Evolutionary conservation across 1,284 basidiomycete genomes (phyloP), one percentile per base, ranked within the genome.

Genomic region (Leucoagaricus sp.): DNA sequence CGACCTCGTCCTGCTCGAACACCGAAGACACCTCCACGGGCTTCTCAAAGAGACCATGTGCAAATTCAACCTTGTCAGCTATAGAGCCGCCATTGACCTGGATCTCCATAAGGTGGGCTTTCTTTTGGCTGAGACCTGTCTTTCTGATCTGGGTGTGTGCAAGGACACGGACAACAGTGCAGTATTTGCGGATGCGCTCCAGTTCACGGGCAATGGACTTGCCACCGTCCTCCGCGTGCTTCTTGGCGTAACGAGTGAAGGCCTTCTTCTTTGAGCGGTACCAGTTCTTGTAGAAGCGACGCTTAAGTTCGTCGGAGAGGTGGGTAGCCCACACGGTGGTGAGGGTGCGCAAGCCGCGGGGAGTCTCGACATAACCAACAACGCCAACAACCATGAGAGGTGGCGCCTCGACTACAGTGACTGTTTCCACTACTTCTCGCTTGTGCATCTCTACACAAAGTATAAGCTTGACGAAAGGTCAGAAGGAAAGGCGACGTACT

Each of bases 251-350:
- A 65, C 89, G 89, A 70, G 96, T 98, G 87, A 98, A 98, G 48
- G 96, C 96, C 89, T 99, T 99, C 89, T 98, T 99, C 93, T 99
- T 99, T 60, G 94, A 96, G 69, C 94, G 90, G 86, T 99, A 99
- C 97, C 97, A 99, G 89, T 98, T 99, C 87, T 96, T 98, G 92
- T 98, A 98, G 91, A 99, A 98, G 70, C 97, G 89, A 73, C 97
- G 93, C 82, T 97, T 98, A 74, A 99, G 77, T 76, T 98, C 96
- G 72, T 83, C 93, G 61, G 81, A 94, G 68, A 83, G 90, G 75
- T 85, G 90, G 63, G 80, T 95, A 64, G 79, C 93, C 95, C 79
- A 98, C 71, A 85, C 93, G 66, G 77, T 97, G 77, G 79, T 91
- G 69, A 82, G 84, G 55, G 75, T 94, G 70, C 97, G 95, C 63